These are phyloP conservation scores for Multifurca ochricompacta DNA, from an alignment of 768 basidiomycete species.

Conservation along the genomic window DNA sequence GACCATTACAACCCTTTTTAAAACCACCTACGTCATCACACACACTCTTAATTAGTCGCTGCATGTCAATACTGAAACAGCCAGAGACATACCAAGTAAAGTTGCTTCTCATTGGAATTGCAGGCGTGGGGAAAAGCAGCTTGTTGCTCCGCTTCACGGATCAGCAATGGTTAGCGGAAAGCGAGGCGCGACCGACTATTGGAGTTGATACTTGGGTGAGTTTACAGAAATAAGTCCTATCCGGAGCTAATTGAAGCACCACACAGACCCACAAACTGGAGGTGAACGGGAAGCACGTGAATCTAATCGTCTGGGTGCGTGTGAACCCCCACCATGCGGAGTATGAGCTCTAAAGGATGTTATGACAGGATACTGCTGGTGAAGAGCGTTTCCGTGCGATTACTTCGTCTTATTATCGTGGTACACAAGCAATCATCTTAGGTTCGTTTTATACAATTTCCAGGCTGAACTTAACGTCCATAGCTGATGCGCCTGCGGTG, in stretches of 20 bases:
- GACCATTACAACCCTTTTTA: no score
- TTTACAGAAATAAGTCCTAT: no score
- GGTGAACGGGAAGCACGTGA: slow-evolving; percentile 72
- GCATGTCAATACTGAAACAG: no score
- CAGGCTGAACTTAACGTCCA: neutral
- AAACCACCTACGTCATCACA: no score
- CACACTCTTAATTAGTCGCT: no score
- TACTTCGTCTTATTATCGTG: slow-evolving; percentile 89
- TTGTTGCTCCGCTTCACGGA: slow-evolving; percentile 91
- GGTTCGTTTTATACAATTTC: slow-evolving; percentile 33
- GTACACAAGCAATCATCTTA: slow-evolving; percentile 74
- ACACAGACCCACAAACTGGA: slow-evolving; percentile 80
- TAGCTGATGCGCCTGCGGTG: no score
- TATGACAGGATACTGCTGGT: slow-evolving; percentile 76
- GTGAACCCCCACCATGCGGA: no score
- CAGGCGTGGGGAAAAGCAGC: slow-evolving; percentile 87
- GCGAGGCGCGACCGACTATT: slow-evolving; percentile 80
- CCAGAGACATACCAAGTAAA: no score
- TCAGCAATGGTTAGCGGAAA: slow-evolving; percentile 87
- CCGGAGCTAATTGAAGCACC: no score
- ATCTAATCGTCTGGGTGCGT: slow-evolving; percentile 92
- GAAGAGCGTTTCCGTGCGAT: slow-evolving; percentile 95
- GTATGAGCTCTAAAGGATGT: neutral
- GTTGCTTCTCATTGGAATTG: no score
- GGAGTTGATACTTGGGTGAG: slow-evolving; percentile 59